Base-by-base conservation (phyloP, 2,329 filamentous ascomycete genomes). In the Alternaria postmessia region DNA sequence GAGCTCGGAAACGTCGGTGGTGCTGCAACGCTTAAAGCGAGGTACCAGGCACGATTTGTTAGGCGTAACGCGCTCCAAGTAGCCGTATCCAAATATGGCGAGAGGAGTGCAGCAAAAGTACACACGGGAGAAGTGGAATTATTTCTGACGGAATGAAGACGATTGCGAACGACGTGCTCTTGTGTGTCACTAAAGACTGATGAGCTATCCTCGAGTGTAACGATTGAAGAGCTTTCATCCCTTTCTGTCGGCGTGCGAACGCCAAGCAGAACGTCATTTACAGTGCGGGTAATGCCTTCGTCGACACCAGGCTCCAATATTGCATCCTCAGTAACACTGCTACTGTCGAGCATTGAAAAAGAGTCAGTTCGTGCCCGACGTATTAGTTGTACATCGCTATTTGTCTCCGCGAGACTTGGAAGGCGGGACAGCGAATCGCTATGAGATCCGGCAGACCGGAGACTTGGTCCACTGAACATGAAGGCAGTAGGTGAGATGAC, bases 41-140 rank as follows among this genome's bases (percentile, higher is more conserved):
- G 56, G 42, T 72, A 71, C 79, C 78, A 81, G 16, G 66, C 65
- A 34, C 69, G 75, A 66, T 73, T 78, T 1, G 76, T 75, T 34
- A 77, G 59, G 44, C 78, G 74, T 38, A 80, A 54, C 28, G 70
- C 57, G 34, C 67, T 69, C 51, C 43, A 62, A 18, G 57, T 57
- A 14, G 49, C 7, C 20, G 24, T 51, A 51, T 71, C 65, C 5
- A 74, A 49, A 34, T 69, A 66, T 14, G 54, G 61, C 34, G 60
- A 36, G 9, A 74, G 30, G 3, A 59, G 28, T 20, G 28, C 7
- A 26, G 42, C 32, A 44, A 61, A 52, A 18, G 42, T 42, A 7
- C 18, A 22, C 9, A 22, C 36, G 32, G 36, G 5, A 26, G 34
- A 22, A 34, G 18, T 22, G 36, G 54, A 0, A 39, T 30, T 5